Percentiles rank a stretch among this genome's conserved stretches.
These are phyloP conservation scores for Cetraspora pellucida DNA, from an alignment of 192 early-diverging fungal species.

Conservation along the genomic window DNA sequence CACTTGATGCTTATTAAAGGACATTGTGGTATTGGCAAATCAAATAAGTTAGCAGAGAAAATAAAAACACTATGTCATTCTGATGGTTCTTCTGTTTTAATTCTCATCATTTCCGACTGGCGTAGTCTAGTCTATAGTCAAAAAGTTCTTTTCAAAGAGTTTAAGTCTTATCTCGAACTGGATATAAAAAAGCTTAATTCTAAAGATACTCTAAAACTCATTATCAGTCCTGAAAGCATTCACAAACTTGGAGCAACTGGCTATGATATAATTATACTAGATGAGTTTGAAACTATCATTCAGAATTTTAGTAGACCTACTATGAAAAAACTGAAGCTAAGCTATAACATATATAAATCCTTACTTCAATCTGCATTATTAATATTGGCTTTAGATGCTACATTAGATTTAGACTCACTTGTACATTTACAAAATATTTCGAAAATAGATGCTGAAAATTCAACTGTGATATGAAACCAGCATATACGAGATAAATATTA, in stretches of 20 bases:
- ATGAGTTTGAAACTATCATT: conserved; percentile 26
- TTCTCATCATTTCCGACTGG: background rate
- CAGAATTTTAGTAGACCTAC: conserved; percentile 20
- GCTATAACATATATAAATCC: conserved; percentile 22
- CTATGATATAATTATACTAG: conserved; percentile 24
- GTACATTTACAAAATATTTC: conserved; percentile 13
- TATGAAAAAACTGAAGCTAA: background rate
- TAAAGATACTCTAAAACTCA: background rate
- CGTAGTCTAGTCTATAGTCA: background rate
- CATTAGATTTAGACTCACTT: conserved; percentile 9
- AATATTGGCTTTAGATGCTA: conserved; percentile 22
- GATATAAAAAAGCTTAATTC: background rate
- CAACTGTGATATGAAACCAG: conserved; percentile 6
- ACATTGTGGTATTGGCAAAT: conserved; percentile 27
- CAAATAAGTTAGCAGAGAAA: background rate
- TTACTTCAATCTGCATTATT: conserved; percentile 8
- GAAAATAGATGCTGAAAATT: conserved; percentile 25
- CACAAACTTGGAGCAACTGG: conserved; percentile 27
- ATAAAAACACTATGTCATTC: conserved; percentile 2
- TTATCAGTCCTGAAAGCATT: conserved; percentile 18
- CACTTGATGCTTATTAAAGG: conserved; percentile 22
- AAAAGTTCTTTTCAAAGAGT: conserved; percentile 14
- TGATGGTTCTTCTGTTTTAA: conserved; percentile 10
- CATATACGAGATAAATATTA: conserved; percentile 15
- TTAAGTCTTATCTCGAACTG: conserved; percentile 18